Evolutionary conservation across 257 asterid species (phyloP).

Genomic region (Penstemon newberryi): DNA sequence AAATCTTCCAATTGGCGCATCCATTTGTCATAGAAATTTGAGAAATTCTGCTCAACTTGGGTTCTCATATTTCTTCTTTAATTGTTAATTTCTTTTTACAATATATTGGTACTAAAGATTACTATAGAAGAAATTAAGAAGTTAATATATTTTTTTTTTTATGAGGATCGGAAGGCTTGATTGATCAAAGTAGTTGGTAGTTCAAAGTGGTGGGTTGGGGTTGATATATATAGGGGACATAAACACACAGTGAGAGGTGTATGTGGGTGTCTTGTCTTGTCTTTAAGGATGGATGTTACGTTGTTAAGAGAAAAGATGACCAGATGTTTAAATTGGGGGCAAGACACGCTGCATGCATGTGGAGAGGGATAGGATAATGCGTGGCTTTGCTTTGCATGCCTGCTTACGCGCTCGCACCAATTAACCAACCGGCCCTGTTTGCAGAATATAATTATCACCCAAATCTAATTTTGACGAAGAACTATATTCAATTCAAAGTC

Average conservation of each 20-base stretch:
- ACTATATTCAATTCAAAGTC: no score
- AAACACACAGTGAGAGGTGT: no score
- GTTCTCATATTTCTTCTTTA: conserved; percentile 31
- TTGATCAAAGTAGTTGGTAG: no score
- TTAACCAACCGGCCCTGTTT: no score
- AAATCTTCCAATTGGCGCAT: conserved; percentile 53
- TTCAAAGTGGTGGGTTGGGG: not conserved
- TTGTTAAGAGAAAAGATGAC: conserved; percentile 25
- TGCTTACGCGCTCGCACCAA: not conserved
- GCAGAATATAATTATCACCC: no score
- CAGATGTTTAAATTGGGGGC: conserved; percentile 22
- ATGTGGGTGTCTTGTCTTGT: no score
- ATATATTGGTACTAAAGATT: no score
- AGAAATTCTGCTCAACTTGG: conserved; percentile 39
- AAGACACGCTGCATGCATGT: conserved; percentile 27
- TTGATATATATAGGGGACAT: not conserved
- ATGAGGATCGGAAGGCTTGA: no score
- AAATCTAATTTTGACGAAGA: no score
- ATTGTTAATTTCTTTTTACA: not conserved
- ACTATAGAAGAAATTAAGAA: not conserved
- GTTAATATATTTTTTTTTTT: no score
- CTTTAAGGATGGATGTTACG: conserved; percentile 7
- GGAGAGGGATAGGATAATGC: not conserved
- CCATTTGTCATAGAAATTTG: conserved; percentile 55
- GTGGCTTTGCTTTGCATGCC: conserved; percentile 14